Evolutionary conservation across 179 eudicot species (phyloP), one percentile per base, ranked within the genome.

Genomic region (Dionaea muscipula): DNA sequence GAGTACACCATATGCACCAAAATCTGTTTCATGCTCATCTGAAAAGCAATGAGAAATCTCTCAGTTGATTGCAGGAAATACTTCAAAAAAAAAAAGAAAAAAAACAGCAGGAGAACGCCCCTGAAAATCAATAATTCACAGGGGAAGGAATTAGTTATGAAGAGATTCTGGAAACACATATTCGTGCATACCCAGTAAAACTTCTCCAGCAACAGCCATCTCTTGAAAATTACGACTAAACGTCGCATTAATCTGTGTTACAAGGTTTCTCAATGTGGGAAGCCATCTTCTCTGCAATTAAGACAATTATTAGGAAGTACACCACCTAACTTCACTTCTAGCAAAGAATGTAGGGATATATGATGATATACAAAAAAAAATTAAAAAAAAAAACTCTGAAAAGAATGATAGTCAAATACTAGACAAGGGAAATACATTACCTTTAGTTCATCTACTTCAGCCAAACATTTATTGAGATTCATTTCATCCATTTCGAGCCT

Each of bases 161-260:
- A 53, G 21, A 18, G 21, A 28, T 1, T 53, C 0, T 7, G 4
- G 7, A 21, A 35, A 9, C 13, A 48, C 7, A 56, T 26, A 11
- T 26, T 18, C 26, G 10, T 61, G n/a, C 17, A 48, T 80, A 84
- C 98, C 98, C 62, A 91, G 68, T 48, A 77, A 78, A 55, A 87
- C 98, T 76, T 91, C 98, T 62, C 98, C 98, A 16, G 98, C 96
- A 59, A 91, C 89, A 24, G 98, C 98, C 98, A 91, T 91, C 70
- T 91, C 93, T 69, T 77, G 87, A 61, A 91, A 91, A 64, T 91
- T 91, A 50, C 66, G 78, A 60, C 98, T 71, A 62, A 91, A 91
- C 31, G 96, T 87, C 66, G 72, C 83, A 61, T 88, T 91, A 61
- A 91, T 91, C 54, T 76, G 77, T 50, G 74, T 41, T 51, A 91